These are phyloP conservation scores for Talaromyces islandicus DNA, from an alignment of 2,329 filamentous ascomycete genomes.

Conservation along the genomic window DNA sequence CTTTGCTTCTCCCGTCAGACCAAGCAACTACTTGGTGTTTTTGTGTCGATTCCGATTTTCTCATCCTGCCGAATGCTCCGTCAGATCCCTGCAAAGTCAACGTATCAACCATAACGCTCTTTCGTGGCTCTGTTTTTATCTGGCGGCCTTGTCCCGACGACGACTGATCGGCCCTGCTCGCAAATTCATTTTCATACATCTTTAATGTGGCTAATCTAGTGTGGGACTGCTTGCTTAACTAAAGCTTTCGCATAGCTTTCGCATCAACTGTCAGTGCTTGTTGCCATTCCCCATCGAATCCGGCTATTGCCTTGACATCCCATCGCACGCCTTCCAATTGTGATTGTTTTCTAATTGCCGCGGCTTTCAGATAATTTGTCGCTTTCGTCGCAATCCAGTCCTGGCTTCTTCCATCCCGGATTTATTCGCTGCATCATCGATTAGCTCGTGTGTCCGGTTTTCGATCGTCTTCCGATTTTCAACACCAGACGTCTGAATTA, in stretches of 20 bases:
- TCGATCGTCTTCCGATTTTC: neutral
- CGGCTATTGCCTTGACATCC: neutral
- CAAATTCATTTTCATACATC: neutral
- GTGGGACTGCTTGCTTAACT: neutral
- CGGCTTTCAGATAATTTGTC: neutral
- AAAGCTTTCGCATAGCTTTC: slow-evolving; percentile 6
- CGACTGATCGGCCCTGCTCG: neutral
- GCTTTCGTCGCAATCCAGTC: neutral
- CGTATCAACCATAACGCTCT: slow-evolving; percentile 3
- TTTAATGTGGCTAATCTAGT: slow-evolving; percentile 7
- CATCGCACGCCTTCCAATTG: neutral
- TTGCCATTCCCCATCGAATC: neutral
- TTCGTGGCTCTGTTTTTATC: neutral
- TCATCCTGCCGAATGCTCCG: slow-evolving; percentile 6
- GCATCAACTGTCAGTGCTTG: slow-evolving; percentile 3
- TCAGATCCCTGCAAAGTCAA: slow-evolving; percentile 1
- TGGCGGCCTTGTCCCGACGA: slow-evolving; percentile 9
- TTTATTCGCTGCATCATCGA: slow-evolving; percentile 7
- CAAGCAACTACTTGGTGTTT: neutral
- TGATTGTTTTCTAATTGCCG: neutral
- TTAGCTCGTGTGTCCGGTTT: neutral
- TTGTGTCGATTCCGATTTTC: neutral
- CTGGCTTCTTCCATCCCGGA: neutral
- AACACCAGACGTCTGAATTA: neutral
- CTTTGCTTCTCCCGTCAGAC: slow-evolving; percentile 2